Base-by-base conservation (phyloP, 331 rosid species). In the Quercus tomentella region DNA sequence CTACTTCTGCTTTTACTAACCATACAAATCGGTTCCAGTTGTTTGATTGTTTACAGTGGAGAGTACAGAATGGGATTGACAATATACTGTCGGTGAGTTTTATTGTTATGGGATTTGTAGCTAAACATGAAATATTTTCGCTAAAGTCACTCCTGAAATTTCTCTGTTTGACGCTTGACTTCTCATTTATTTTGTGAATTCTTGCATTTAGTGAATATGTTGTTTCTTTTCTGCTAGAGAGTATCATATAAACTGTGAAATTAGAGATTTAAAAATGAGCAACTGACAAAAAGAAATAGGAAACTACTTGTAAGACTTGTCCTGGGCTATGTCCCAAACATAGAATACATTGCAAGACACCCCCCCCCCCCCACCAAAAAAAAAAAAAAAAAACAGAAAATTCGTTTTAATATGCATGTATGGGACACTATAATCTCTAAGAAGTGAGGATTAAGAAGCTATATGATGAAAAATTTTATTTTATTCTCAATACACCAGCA, bases 31-130 rank as follows among this genome's bases (percentile, higher is more conserved):
- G 81, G 66, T 68, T 85, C 66, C 94, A 96, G 99, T 81, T 96
- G 88, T 72, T 87, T 75, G 98, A 96, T 81, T 93, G 97, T 73
- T 79, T 96, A 77, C 86, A 92, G 55, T 96, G 99, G 99, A 90
- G 99, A 86, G 79, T 86, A 73, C 89, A 90, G 75, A 96, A 89
- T 75, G 93, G 92, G 84, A 93, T 93, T 41, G 98, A 96, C 89
- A 79, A 84, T 55, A 89, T 93, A 75, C 86, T 96, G 87, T 66
- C 79, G n/a, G 98, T 96, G 84, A 93, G 99, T 88, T 81, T 51
- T 35, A 81, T 80, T 16, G 22, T n/a, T 73, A 67, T 68, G 35
- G 21, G 61, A 70, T 33, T 75, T 25, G 16, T 15, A 9, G 49
- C 49, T 30, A 11, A 60, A 77, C 43, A 54, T 28, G 11, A 43